Base-by-base conservation (phyloP, 2,329 filamentous ascomycete species). In the Acarospora socialis region DNA sequence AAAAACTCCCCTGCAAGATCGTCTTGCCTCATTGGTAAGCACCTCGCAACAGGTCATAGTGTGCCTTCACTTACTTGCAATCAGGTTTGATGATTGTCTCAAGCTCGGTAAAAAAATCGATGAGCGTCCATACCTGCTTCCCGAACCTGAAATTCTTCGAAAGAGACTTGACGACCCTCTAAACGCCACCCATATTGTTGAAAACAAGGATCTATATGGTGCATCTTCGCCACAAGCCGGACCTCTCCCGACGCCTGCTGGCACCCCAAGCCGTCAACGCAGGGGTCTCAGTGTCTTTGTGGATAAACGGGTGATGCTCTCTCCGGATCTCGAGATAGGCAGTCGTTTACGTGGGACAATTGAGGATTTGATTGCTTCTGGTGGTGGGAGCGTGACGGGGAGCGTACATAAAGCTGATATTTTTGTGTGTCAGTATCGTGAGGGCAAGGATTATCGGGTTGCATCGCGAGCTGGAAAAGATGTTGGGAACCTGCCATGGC, bases 1-100 rank as follows among this genome's bases (percentile, higher is more conserved):
- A 77, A 53, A 68, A 68, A 2, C 62, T 81, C 33, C 73, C 73
- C 33, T 73, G 73, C 54, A 86, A 83, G 55, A 78, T 94, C 37
- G 81, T 98, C 12, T 64, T 98, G 32, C 90, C 90, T 21, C 90
- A 95, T 51, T 95, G 90, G 82, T 84, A 59, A 47, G 63, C 41
- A 5, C 4, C 3, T 29, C 7, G 3, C n/a, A 12, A 22, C 19
- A 22, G 17, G 28, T 21, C 25, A 25, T 38, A 30, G 46, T 56
- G 40, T 29, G 15, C 41, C 38, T 45, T 14, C 29, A 37, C 46
- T 18, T 16, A 53, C 35, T n/a, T 17, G 21, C 6, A 7, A 15
- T 21, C 40, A 86, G 81, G 84, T 94, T 98, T 50, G 87, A 95
- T 46, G 87, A 94, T 52, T 98, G 90, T 56, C 70, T 98, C 44